Conservation (phyloP, 1,139 yeast genomes). For the Suhomyces ambrosiae region DNA sequence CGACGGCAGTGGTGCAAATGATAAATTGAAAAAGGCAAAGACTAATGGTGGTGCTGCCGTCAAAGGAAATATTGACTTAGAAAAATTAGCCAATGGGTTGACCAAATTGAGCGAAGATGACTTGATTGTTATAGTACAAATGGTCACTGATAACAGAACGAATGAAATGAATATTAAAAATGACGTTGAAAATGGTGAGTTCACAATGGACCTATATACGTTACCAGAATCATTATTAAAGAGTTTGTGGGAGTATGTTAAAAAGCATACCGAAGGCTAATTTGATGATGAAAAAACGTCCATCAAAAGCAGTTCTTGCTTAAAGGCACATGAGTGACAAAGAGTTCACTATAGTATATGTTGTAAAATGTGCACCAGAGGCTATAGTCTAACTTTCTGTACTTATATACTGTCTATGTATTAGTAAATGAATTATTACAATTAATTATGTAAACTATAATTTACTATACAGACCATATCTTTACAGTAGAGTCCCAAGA, state of each 20-base stretch:
- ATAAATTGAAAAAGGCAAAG: slow-evolving; percentile 62
- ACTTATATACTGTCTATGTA: slow-evolving; percentile 13
- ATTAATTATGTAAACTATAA: no score
- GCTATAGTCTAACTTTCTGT: slow-evolving; percentile 1
- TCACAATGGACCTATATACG: slow-evolving; percentile 93
- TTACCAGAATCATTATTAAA: slow-evolving; percentile 89
- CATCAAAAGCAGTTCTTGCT: not conserved
- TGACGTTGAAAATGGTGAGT: slow-evolving; percentile 96
- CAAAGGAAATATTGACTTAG: slow-evolving; percentile 81
- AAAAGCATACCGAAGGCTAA: slow-evolving; percentile 55
- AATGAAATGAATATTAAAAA: slow-evolving; percentile 95
- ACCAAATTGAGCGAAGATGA: slow-evolving; percentile 91
- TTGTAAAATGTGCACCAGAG: no score
- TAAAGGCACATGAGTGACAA: not conserved
- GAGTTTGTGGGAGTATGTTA: slow-evolving; percentile 93
- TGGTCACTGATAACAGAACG: slow-evolving; percentile 96
- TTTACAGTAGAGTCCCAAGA: slow-evolving; percentile 72
- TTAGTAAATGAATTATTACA: slow-evolving; percentile 8
- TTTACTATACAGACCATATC: slow-evolving; percentile 53
- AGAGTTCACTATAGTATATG: not conserved
- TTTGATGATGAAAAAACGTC: not conserved
- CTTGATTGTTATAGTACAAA: slow-evolving; percentile 89
- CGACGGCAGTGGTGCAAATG: slow-evolving; percentile 29
- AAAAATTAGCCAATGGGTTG: slow-evolving; percentile 85
- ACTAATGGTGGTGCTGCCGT: slow-evolving; percentile 48